phyloP scores from a whole-genome alignment of 371 early-diverging fungal genomes.

The Mortierella sp. region DNA sequence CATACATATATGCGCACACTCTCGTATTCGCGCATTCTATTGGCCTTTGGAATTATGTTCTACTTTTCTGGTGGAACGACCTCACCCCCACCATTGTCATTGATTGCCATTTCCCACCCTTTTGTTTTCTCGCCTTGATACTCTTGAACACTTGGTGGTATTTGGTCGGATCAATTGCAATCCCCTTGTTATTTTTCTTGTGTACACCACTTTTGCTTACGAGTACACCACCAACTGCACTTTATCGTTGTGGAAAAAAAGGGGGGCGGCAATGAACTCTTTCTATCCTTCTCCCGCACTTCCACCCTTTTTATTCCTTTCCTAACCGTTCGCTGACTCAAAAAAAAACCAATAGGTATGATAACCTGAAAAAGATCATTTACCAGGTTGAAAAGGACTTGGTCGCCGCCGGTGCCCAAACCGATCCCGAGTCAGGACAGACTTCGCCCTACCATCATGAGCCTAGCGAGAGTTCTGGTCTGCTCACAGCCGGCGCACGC shows the following conservation, averaged over 20 bases:
- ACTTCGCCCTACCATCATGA: conserved; percentile 31
- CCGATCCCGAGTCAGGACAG: conserved; percentile 36
- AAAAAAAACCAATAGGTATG: conserved; percentile 70
- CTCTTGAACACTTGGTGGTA: neutral
- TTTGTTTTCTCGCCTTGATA: neutral
- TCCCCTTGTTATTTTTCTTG: neutral
- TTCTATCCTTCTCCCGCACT: neutral
- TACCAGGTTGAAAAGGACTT: conserved; percentile 91
- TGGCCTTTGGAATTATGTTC: neutral
- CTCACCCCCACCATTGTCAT: neutral
- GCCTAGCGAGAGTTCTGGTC: conserved; percentile 63
- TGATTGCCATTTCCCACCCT: neutral
- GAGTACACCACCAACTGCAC: neutral
- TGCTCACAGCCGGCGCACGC: conserved; percentile 58
- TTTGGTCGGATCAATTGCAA: neutral
- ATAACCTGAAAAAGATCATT: conserved; percentile 90
- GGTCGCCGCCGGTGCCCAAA: conserved; percentile 68
- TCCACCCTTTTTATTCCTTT: neutral
- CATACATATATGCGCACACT: conserved; percentile 31
- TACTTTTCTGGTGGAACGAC: neutral
- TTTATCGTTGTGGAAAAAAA: neutral
- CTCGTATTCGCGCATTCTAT: conserved; percentile 30
- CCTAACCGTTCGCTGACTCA: neutral
- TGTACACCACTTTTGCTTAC: neutral
- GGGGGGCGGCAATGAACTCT: neutral